Base-by-base conservation (phyloP, 306 rosid species). In the Rosa chinensis region DNA sequence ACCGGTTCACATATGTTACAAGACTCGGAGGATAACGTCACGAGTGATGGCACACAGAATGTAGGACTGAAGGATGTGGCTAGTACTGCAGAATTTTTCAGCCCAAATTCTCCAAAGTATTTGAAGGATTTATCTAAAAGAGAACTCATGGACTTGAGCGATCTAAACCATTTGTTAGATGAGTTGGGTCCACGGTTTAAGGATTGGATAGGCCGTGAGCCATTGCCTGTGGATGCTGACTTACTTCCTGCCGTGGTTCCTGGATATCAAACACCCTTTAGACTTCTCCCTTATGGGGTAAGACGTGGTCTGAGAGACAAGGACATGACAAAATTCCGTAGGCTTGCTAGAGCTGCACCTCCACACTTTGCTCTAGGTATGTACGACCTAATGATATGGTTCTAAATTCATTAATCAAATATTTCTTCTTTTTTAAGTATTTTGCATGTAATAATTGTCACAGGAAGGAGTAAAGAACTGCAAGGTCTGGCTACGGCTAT, bases 321-420 rank as follows among this genome's bases (percentile, higher is more conserved):
- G 86, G 93, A 84, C 75, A 91, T 82, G 92, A 94, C 98, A 25
- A 49, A 1, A 71, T 82, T 89, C 55, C 94, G 97, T 52, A 88
- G 93, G 81, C 89, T 82, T 32, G 85, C 97, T n/a, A 92, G 98
- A 89, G 84, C 62, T 52, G 84, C 82, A 37, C 91, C 97, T 79
- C 98, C 98, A 12, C 98, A 94, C 84, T 94, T 94, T 87, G 98
- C 97, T 77, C 84, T 94, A 71, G 98, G 98, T 92, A 89, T 67
- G 81, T 69, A 43, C 79, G n/a, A 80, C 68, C 69, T 64, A 77
- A 59, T 40, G 32, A 76, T 80, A 83, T 40, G 23, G 70, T 84
- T 87, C 53, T 76, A 50, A 76, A 69, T 78, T 40, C 74, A 74
- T 76, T 70, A 52, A 72, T 61, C 71, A 40, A 76, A 45, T 23